Percentiles rank a stretch among this genome's conserved stretches.
Evolutionary conservation across 139 green algal genomes (phyloP).

Genomic region (Dunaliella primolecta): DNA sequence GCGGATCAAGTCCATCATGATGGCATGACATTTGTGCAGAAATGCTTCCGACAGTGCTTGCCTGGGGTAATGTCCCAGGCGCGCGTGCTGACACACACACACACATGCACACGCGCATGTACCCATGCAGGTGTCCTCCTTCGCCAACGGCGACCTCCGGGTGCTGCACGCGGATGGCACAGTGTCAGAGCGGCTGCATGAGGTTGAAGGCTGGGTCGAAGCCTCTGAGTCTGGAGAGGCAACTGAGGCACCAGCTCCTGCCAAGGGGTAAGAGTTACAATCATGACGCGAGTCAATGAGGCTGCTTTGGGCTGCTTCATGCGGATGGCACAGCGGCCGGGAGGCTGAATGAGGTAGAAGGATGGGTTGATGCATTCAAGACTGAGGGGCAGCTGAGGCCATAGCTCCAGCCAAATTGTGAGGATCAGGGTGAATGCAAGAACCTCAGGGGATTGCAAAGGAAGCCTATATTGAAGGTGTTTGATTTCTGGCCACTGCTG

Average conservation of each 20-base stretch:
- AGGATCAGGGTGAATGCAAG: too few species aligned
- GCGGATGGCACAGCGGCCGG: not conserved
- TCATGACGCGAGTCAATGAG: not conserved
- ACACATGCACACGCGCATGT: not conserved
- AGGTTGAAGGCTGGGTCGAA: conserved; percentile 19
- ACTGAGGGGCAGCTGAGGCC: not conserved
- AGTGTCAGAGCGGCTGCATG: conserved; percentile 31
- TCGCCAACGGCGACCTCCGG: conserved; percentile 1
- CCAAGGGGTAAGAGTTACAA: not conserved
- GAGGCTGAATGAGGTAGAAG: not conserved
- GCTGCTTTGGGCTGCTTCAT: too few species aligned
- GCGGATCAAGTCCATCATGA: not conserved
- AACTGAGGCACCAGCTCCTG: conserved; percentile 8
- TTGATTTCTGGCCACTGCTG: too few species aligned
- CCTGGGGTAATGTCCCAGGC: not conserved
- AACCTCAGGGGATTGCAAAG: too few species aligned
- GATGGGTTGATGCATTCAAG: not conserved
- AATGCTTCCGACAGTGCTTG: not conserved
- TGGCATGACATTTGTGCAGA: not conserved
- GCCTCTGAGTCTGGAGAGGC: not conserved
- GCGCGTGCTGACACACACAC: conserved; percentile 1
- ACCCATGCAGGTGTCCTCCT: conserved; percentile 1
- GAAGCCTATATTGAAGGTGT: too few species aligned
- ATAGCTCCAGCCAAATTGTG: not conserved
- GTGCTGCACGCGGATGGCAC: conserved; percentile 45